These are phyloP conservation scores for Cyberlindnera maritima DNA, from an alignment of 805 yeast species.

Conservation along the genomic window DNA sequence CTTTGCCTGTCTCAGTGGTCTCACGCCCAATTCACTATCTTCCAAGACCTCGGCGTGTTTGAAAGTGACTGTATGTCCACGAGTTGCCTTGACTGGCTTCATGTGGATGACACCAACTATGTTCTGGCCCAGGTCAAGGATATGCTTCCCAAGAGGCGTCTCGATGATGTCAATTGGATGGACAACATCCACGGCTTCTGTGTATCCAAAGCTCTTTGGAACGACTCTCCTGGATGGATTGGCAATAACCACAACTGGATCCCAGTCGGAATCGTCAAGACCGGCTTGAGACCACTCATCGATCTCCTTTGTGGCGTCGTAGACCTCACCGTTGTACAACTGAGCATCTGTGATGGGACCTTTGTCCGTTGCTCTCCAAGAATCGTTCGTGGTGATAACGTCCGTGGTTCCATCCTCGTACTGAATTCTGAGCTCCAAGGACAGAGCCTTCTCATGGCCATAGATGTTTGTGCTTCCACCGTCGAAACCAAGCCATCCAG, in stretches of 20 bases:
- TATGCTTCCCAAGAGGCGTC: constrained; percentile 11
- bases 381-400: constrained; percentile 9
- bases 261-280: constrained; percentile 7
- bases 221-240: constrained; percentile 11
- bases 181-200: constrained; percentile 9
- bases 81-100: constrained; percentile 11
- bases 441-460: constrained; percentile 13
- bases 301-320: constrained; percentile 16
- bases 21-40: constrained; percentile 13
- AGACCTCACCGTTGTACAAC: constrained; percentile 17
- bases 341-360: constrained; percentile 19
- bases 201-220: constrained; percentile 16
- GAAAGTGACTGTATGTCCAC: constrained; percentile 10
- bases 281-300: constrained; percentile 12
- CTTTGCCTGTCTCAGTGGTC: constrained; percentile 17
- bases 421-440: constrained; percentile 8
- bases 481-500: constrained; percentile 18
- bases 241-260: constrained; percentile 4
- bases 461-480: constrained; percentile 19
- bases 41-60: constrained; percentile 20
- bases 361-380: constrained; percentile 13
- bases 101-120: constrained; percentile 18
- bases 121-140: constrained; percentile 18
- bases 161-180: constrained; percentile 11
- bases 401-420: constrained; percentile 16